Conservation (phyloP, 2,329 filamentous ascomycete genomes). For the Dendryphion nanum region DNA sequence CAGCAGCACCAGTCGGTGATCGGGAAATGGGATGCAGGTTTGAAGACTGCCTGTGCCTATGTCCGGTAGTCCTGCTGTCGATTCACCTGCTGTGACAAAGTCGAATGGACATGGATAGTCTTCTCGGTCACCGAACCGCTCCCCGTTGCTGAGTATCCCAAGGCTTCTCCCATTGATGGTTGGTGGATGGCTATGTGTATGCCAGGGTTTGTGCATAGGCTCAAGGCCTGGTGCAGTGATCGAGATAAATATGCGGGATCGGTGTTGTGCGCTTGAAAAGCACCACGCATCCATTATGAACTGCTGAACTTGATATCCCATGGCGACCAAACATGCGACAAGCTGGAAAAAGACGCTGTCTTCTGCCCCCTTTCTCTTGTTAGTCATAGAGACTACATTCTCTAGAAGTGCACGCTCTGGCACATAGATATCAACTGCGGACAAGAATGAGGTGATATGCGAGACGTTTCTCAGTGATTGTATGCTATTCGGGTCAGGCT, state of each 20-base stretch:
- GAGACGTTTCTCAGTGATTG: slow-evolving; percentile 69
- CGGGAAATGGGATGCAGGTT: slow-evolving; percentile 63
- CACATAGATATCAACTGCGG: slow-evolving; percentile 71
- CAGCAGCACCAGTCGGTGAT: slow-evolving; percentile 56
- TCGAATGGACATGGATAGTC: slow-evolving; percentile 59
- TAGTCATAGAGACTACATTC: slow-evolving; percentile 70
- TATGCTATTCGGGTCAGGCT: slow-evolving; percentile 55
- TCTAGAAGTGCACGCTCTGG: slow-evolving; percentile 75
- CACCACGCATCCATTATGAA: slow-evolving; percentile 69
- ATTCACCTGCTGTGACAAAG: slow-evolving; percentile 54
- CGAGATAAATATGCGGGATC: slow-evolving; percentile 67
- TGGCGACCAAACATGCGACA: slow-evolving; percentile 68
- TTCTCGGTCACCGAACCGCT: slow-evolving; percentile 57
- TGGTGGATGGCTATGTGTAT: slow-evolving; percentile 63
- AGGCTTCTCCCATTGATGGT: slow-evolving; percentile 41
- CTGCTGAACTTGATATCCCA: slow-evolving; percentile 74
- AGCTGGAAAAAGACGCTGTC: slow-evolving; percentile 72
- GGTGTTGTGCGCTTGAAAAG: slow-evolving; percentile 63
- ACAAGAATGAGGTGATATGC: slow-evolving; percentile 72
- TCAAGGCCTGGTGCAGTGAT: slow-evolving; percentile 66
- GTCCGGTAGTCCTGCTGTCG: slow-evolving; percentile 59
- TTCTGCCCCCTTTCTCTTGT: slow-evolving; percentile 42
- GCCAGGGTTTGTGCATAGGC: slow-evolving; percentile 55
- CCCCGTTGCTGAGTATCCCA: slow-evolving; percentile 44
- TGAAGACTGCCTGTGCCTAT: slow-evolving; percentile 62